These are phyloP conservation scores for Metschnikowia arizonensis DNA, from an alignment of 805 yeast species.

Conservation along the genomic window DNA sequence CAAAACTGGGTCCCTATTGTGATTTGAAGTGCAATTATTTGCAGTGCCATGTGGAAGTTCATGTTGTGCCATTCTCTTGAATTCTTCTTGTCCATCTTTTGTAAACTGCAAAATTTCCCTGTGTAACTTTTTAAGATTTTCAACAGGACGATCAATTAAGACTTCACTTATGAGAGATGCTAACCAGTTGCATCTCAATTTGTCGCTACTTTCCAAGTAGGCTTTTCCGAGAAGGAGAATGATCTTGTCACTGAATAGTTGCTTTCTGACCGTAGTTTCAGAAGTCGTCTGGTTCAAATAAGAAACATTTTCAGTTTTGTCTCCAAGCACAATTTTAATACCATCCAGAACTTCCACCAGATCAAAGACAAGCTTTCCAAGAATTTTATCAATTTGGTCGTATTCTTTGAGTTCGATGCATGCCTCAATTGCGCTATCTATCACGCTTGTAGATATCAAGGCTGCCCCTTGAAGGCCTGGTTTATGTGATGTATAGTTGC, in stretches of 20 bases:
- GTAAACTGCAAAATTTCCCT: not conserved
- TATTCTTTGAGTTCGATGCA: slow-evolving; percentile 26
- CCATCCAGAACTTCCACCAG: slow-evolving; percentile 14
- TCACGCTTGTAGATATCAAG: slow-evolving; percentile 17
- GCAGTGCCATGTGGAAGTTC: not conserved
- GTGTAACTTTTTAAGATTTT: not conserved
- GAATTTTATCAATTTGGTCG: slow-evolving; percentile 30
- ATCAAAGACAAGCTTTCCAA: slow-evolving; percentile 27
- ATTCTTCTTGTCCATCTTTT: not conserved
- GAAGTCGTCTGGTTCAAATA: slow-evolving; percentile 1
- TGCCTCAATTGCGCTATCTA: slow-evolving; percentile 27
- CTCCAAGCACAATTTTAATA: not conserved
- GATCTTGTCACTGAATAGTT: slow-evolving; percentile 11
- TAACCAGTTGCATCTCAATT: slow-evolving; percentile 15
- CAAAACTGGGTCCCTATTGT: not conserved
- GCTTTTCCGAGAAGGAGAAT: slow-evolving; percentile 10
- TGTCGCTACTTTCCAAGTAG: slow-evolving; percentile 8
- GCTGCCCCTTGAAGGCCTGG: not conserved
- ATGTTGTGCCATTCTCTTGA: not conserved
- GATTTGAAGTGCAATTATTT: not conserved
- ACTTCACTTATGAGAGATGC: slow-evolving; percentile 6
- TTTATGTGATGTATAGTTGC: slow-evolving; percentile 9
- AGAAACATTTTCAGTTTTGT: not conserved
- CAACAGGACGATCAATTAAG: not conserved
- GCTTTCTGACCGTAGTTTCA: not conserved